Evolutionary conservation across 208 protist species (phyloP).

Genomic region (Acanthamoeba castellanii): DNA sequence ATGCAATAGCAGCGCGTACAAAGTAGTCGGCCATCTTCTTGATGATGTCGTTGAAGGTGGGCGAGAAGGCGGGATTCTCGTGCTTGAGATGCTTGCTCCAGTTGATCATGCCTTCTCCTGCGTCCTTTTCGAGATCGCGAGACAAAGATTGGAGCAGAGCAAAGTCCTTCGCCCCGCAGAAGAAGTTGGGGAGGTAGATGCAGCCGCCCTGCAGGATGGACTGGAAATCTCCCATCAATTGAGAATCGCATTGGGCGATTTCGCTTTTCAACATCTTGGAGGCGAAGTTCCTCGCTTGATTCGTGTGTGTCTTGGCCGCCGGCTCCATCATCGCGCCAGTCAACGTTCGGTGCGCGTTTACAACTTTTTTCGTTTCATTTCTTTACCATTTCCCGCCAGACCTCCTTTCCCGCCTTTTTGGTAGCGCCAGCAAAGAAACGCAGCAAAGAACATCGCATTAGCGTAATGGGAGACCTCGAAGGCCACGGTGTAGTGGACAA

Average conservation of each 20-base stretch:
- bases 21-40: constrained; percentile 88
- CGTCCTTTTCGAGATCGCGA: constrained; percentile 88
- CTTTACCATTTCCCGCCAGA: no score
- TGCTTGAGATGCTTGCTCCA: constrained; percentile 95
- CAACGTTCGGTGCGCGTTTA: no score
- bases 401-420: no score
- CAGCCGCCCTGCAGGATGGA: constrained; percentile 90
- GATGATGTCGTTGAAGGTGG: constrained; percentile 92
- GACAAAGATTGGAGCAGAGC: constrained; percentile 90
- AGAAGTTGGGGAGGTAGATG: constrained; percentile 93
- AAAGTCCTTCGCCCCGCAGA: constrained; percentile 88
- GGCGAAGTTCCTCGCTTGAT: constrained; percentile 89
- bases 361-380: no score
- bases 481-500: not conserved
- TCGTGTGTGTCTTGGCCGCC: constrained; percentile 68
- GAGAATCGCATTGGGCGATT: constrained; percentile 89
- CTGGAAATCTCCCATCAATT: constrained; percentile 90
- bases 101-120: constrained; percentile 91
- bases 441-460: not conserved
- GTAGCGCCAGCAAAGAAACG: no score
- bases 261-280: constrained; percentile 89
- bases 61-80: constrained; percentile 93
- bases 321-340: no score
- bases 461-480: not conserved
- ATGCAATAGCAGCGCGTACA: not conserved